Conservation (phyloP, 768 basidiomycete species). For the Kwoniella shandongensis region DNA sequence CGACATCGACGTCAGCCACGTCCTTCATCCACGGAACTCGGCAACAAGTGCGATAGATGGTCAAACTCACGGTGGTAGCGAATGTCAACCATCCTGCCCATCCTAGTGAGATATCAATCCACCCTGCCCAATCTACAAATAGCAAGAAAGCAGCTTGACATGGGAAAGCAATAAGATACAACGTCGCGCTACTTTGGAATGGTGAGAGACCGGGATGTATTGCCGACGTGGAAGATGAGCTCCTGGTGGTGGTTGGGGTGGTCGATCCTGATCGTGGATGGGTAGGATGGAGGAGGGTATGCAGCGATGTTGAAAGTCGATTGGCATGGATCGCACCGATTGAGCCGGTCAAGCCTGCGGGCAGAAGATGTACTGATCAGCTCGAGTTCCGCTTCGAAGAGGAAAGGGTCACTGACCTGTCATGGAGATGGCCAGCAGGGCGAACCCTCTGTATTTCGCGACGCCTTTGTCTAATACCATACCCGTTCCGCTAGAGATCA, state of each 20-base stretch:
- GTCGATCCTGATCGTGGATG: background rate
- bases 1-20: no score
- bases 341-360: constrained; percentile 74
- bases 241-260: no score
- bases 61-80: constrained; percentile 67
- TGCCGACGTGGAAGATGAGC: constrained; percentile 2
- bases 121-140: constrained; percentile 67
- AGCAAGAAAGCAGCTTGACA: constrained; percentile 73
- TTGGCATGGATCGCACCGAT: constrained; percentile 87
- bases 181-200: constrained; percentile 56
- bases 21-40: no score
- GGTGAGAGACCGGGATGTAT: constrained; percentile 49
- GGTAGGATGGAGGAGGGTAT: constrained; percentile 53
- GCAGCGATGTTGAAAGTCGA: constrained; percentile 82
- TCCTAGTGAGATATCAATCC: constrained; percentile 69
- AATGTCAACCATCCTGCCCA: constrained; percentile 73
- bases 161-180: constrained; percentile 75
- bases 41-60: background rate
- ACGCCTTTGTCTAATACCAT: constrained; percentile 90
- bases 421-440: constrained; percentile 80
- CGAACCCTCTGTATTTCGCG: constrained; percentile 80
- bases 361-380: constrained; percentile 2
- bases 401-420: constrained; percentile 61
- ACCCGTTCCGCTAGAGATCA: constrained; percentile 76
- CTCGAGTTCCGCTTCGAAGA: constrained; percentile 3